Evolutionary conservation across 2,329 filamentous ascomycete genomes (phyloP).

Genomic region (Ceratocystis colombiana): DNA sequence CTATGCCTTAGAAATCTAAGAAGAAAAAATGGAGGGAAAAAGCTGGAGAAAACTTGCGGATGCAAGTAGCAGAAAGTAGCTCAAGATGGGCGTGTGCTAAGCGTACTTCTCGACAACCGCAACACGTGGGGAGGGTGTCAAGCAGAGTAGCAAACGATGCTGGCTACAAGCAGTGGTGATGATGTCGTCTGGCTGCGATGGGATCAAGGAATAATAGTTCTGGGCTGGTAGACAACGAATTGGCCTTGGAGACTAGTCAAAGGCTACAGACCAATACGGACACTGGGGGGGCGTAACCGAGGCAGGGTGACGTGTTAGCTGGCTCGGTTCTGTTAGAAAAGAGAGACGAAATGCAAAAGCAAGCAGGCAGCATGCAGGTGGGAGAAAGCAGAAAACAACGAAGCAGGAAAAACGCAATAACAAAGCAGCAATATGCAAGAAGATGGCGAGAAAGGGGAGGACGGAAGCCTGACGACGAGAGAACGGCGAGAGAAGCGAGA

Average conservation of each 20-base stretch:
- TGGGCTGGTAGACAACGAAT: conserved; percentile 3
- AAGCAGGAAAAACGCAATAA: background rate
- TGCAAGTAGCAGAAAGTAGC: background rate
- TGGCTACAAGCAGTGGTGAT: background rate
- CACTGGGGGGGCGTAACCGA: conserved; percentile 21
- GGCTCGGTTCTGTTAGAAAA: conserved; percentile 22
- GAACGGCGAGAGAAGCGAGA: conserved; percentile 5
- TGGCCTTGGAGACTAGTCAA: background rate
- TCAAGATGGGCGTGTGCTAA: conserved; percentile 8
- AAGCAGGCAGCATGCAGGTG: conserved; percentile 14
- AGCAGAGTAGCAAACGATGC: background rate
- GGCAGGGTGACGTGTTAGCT: conserved; percentile 26
- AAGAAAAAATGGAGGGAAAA: background rate
- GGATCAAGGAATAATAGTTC: background rate
- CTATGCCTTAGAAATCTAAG: conserved; percentile 5
- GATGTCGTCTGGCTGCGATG: background rate
- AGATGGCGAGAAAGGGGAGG: background rate
- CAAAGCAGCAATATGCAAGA: background rate
- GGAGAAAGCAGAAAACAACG: conserved; percentile 3
- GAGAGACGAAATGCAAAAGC: conserved; percentile 23
- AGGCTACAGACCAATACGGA: conserved; percentile 16
- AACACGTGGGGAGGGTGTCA: background rate
- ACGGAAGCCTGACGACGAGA: background rate
- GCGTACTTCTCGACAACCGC: background rate
- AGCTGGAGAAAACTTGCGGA: background rate